phyloP scores from a whole-genome alignment of 2,329 filamentous ascomycete genomes.

The Botrytis fabae region DNA sequence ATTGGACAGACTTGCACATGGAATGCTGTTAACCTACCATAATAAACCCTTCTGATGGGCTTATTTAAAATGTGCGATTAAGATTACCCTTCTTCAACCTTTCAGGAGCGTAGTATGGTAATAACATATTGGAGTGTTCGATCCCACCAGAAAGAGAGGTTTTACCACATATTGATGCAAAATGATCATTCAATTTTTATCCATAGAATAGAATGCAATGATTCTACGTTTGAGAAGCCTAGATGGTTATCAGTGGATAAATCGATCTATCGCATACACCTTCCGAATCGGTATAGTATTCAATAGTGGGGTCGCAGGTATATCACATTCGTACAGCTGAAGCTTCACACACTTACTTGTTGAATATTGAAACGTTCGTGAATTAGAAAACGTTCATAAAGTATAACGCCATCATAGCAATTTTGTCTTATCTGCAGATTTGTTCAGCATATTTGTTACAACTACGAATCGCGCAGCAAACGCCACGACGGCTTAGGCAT shows the following conservation, averaged over 20 bases:
- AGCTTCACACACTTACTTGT: background rate
- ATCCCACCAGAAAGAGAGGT: background rate
- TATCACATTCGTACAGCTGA: background rate
- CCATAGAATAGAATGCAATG: no score
- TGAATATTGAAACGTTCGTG: background rate
- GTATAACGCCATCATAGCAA: background rate
- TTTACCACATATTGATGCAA: background rate
- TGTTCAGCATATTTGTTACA: background rate
- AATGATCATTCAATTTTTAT: background rate
- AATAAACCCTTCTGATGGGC: no score
- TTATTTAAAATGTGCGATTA: background rate
- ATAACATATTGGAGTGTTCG: background rate
- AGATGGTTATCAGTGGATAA: background rate
- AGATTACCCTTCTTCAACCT: background rate
- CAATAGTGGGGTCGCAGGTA: background rate
- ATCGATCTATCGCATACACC: background rate
- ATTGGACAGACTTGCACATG: background rate
- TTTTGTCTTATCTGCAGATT: background rate
- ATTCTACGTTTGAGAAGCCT: background rate
- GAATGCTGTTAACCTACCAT: background rate
- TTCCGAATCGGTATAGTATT: background rate
- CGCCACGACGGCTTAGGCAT: background rate
- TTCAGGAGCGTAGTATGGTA: no score
- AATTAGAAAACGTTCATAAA: background rate
- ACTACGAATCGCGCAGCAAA: background rate